Base-by-base conservation (phyloP, 202 grass and related monocot genomes). In the Panicum virgatum region DNA sequence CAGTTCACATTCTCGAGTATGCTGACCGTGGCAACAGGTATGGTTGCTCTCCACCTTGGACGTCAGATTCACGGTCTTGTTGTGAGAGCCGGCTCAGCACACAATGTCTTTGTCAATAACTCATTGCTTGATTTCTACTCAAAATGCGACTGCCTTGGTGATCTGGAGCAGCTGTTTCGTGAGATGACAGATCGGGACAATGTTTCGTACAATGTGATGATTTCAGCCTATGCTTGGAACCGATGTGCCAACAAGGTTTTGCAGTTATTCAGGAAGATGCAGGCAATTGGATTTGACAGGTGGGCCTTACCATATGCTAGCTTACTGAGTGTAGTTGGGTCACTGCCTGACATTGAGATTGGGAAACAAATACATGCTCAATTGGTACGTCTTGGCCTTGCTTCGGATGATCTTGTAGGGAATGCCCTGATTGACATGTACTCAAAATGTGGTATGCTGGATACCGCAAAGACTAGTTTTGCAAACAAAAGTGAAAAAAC, bases 371-470 rank as follows among this genome's bases (percentile, higher is more conserved):
- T 95, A 83, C 96, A 98, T 82, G 85, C 90, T 47, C 88, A 90
- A 80, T 61, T 91, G 30, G 76, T 95, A 74, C 53, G 88, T 27
- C 83, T 72, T 57, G 86, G 73, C 34, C 67, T 83, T 52, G 43
- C 85, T 86, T 91, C 62, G 3, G 76, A 86, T 78, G 77, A 90
- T 83, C 66, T 90, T 58, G 42, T 82, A 44, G 86, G 87, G 62
- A 98, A 98, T 75, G 88, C 92, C 2, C 85, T 98, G 66, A 90
- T 93, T 75, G 90, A 97, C 51, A 92, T 94, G 96, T 98, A 98
- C 60, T 91, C 92, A 53, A 91, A 77, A 90, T 93, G 89, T 0
- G 77, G 90, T 66, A 81, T 89, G 84, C 53, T 94, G 30, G 80
- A 86, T 32, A 62, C 26, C 34, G 88, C 92, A 54, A 61, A 91